phyloP scores from a whole-genome alignment of 148 eudicot genomes.

The Cornus florida region DNA sequence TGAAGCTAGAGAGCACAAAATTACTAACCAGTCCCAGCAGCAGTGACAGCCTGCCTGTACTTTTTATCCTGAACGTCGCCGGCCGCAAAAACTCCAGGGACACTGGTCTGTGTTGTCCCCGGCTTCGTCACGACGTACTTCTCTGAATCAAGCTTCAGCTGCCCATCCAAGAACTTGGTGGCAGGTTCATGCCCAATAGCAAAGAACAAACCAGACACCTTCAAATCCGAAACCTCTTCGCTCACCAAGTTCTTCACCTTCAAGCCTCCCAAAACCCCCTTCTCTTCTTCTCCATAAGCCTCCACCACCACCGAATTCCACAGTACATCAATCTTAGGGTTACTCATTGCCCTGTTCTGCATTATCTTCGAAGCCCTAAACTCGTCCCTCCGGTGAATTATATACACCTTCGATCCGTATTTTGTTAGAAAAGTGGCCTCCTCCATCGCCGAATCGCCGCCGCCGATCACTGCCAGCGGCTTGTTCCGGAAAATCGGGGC shows the following conservation, averaged over 20 bases:
- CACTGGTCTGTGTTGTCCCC: slow-evolving; percentile 72
- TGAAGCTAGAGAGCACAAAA: neutral
- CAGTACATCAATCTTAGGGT: slow-evolving; percentile 78
- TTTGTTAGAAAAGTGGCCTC: slow-evolving; percentile 59
- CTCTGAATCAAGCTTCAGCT: slow-evolving; percentile 64
- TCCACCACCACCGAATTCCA: slow-evolving; percentile 82
- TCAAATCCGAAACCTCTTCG: slow-evolving; percentile 61
- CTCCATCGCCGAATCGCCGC: slow-evolving; percentile 76
- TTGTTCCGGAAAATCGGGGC: slow-evolving; percentile 55
- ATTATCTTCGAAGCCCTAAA: slow-evolving; percentile 92
- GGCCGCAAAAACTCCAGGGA: slow-evolving; percentile 82
- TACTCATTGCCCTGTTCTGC: slow-evolving; percentile 62
- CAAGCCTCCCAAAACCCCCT: slow-evolving; percentile 58
- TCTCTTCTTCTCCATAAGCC: slow-evolving; percentile 57
- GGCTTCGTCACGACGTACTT: slow-evolving; percentile 75
- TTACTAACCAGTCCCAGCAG: slow-evolving; percentile 83
- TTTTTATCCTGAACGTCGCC: slow-evolving; percentile 98
- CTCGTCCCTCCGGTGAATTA: slow-evolving; percentile 65
- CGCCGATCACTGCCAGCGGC: slow-evolving; percentile 64
- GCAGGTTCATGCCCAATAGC: slow-evolving; percentile 96
- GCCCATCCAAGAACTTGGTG: slow-evolving; percentile 79
- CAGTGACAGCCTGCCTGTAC: slow-evolving; percentile 89
- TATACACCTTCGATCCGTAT: slow-evolving; percentile 70
- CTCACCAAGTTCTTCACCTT: slow-evolving; percentile 64
- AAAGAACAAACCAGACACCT: slow-evolving; percentile 75